Evolutionary conservation across 192 early-diverging fungal genomes (phyloP), one percentile per base, ranked within the genome.

Genomic region (Kappamyces sp.): DNA sequence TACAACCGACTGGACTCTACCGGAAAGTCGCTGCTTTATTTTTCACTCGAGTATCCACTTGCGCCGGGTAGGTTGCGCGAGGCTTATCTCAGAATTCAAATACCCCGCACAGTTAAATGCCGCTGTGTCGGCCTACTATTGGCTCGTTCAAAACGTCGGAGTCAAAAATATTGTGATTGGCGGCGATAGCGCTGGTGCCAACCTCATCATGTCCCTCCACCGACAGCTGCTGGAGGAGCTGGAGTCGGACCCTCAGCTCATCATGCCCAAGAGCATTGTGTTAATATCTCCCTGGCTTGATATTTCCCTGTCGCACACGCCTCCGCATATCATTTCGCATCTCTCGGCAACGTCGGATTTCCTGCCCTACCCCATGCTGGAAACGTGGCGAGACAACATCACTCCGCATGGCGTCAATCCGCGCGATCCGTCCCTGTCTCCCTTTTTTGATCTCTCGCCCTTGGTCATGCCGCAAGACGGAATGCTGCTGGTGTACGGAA

Each of bases 111-210:
- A 55, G 34, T 3, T 68, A 11, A 33, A 64, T 47, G 37, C 47
- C 8, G 61, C 57, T 34, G 61, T 49, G 1, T 51, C 40, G 43
- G 61, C 66, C 43, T 62, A 62, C 34, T 8, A 35, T 9, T 68
- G 66, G 66, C 46, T 68, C 22, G 63, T 64, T 11, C 29, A 52
- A 5, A 45, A 64, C 30, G 54, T 59, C 11, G 54, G 45, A 30
- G 41, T 31, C 11, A 45, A 47, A 51, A 54, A 68, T 32, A 49
- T 68, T 48, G 42, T 64, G 8, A 31, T 68, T 35, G 66, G 66
- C 14, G 69, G 69, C 38, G 69, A 71, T 47, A 59, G 53, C 38
- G 69, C 69, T 31, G 69, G 69, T 32, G 69, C 31, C 4, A 57
- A 69, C 38, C 38, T 66, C 14, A 30, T 46, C 14, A 63, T 71